Evolutionary conservation across 2,329 filamentous ascomycete species (phyloP).

Genomic region (Fusarium floridanum): DNA sequence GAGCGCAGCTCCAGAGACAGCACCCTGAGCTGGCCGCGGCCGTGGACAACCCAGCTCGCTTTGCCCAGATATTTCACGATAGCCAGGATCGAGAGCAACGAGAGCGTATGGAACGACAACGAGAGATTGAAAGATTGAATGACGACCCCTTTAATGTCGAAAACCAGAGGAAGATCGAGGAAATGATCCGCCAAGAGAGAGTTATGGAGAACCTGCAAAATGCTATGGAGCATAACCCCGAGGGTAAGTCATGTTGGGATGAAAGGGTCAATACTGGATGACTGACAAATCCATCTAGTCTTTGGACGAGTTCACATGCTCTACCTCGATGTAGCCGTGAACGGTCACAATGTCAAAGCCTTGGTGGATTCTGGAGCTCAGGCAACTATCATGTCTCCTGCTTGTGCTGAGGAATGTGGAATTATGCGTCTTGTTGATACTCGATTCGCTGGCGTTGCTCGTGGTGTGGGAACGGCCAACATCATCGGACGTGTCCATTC

Average conservation of each 20-base stretch:
- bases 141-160: conserved; percentile 95
- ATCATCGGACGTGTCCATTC: conserved; percentile 97
- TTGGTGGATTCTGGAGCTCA: conserved; percentile 98
- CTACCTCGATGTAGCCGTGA: conserved; percentile 96
- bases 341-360: conserved; percentile 91
- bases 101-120: conserved; percentile 81
- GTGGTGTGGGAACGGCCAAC: conserved; percentile 92
- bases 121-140: conserved; percentile 87
- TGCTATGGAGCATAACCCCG: conserved; percentile 96
- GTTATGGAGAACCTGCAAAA: conserved; percentile 97
- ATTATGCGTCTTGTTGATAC: conserved; percentile 97
- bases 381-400: conserved; percentile 98
- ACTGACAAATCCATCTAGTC: conserved; percentile 64
- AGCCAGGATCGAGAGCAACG: conserved; percentile 79
- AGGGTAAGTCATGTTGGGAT: conserved; percentile 73
- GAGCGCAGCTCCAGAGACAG: conserved; percentile 77
- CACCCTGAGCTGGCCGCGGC: conserved; percentile 83
- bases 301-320: conserved; percentile 97
- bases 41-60: conserved; percentile 80
- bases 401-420: conserved; percentile 89
- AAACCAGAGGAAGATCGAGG: conserved; percentile 91
- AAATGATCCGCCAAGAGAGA: conserved; percentile 94
- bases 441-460: conserved; percentile 90
- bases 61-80: conserved; percentile 77
- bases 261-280: background rate